Evolutionary conservation across 2,329 filamentous ascomycete species (phyloP), one percentile per base, ranked within the genome.

Genomic region (Bertia moriformis): DNA sequence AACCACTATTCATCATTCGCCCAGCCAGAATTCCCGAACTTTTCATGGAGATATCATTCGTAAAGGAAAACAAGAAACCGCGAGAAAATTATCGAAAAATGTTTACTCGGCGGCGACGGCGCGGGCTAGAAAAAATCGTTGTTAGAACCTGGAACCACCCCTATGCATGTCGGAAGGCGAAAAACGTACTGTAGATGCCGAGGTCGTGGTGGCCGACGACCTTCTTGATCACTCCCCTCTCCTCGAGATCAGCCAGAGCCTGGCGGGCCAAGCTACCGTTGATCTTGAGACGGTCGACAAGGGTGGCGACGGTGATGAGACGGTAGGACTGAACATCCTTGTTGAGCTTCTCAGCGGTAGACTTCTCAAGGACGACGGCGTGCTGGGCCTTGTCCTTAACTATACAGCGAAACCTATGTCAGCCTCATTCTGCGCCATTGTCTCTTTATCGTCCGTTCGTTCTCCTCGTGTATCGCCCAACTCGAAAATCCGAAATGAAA

Each of bases 331-430:
- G 91, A 58, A 98, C 93, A 78, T 98, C 91, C 78, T 98, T 98
- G 78, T 94, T 83, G 67, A 98, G 87, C 77, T 93, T 94, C 71
- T 98, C 91, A 54, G 83, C 83, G 62, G 83, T 94, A 69, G 73
- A 63, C 81, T 98, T 98, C 77, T 98, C 91, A 71, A 98, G 86
- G 62, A 96, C 76, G 69, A 98, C 91, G 67, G 84, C 85, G 79
- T 98, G 91, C 68, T 96, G 83, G 70, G 91, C 89, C 88, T 98
- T 98, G 80, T 98, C 91, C 91, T 98, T 98, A 76, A 98, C 91
- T 87, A 66, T 73, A 53, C 60, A 18, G 15, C 57, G 57, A 64
- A 64, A 45, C 61, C 64, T 47, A n/a, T 14, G 30, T 3, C 14
- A n/a, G 19, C 10, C 18, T 10, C n/a, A 22, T 29, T 17, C 37